phyloP scores from a whole-genome alignment of 495 filamentous ascomycete genomes.

The Penicillium simplicissimum region DNA sequence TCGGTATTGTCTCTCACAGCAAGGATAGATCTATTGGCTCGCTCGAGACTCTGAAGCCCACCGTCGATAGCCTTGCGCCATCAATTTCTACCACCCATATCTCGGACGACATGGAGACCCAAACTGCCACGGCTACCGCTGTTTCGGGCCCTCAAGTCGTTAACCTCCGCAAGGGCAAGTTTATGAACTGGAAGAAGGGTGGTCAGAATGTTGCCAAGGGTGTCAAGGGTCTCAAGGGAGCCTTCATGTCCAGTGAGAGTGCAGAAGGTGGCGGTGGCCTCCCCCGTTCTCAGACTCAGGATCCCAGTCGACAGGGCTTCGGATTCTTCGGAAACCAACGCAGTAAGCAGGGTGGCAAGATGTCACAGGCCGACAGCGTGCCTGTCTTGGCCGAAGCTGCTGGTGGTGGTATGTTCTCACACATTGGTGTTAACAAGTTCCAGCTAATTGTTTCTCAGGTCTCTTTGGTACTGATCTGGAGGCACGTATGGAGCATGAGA shows the following conservation, averaged over 20 bases:
- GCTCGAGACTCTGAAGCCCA: conserved; percentile 55
- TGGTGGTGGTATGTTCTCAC: conserved; percentile 40
- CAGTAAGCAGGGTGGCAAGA: conserved; percentile 47
- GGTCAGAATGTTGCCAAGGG: conserved; percentile 91
- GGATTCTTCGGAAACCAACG: conserved; percentile 68
- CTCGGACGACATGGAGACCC: conserved; percentile 65
- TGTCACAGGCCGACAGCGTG: conserved; percentile 57
- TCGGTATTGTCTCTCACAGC: conserved; percentile 72
- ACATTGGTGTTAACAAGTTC: background rate
- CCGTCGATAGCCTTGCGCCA: conserved; percentile 48
- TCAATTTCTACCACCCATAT: conserved; percentile 60
- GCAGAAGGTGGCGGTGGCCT: conserved; percentile 45
- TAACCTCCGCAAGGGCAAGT: conserved; percentile 92
- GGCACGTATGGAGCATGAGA: conserved; percentile 84
- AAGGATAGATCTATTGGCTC: conserved; percentile 74
- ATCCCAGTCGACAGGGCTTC: conserved; percentile 66
- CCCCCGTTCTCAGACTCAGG: conserved; percentile 50
- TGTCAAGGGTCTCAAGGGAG: conserved; percentile 89
- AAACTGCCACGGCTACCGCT: conserved; percentile 65
- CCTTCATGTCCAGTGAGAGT: conserved; percentile 59
- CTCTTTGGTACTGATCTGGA: conserved; percentile 92
- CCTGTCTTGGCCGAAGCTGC: conserved; percentile 56
- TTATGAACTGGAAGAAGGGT: conserved; percentile 93
- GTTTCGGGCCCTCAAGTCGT: conserved; percentile 83
- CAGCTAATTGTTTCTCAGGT: conserved; percentile 34